Evolutionary conservation across 1,139 yeast genomes (phyloP).

Genomic region (Taphrina deformans): DNA sequence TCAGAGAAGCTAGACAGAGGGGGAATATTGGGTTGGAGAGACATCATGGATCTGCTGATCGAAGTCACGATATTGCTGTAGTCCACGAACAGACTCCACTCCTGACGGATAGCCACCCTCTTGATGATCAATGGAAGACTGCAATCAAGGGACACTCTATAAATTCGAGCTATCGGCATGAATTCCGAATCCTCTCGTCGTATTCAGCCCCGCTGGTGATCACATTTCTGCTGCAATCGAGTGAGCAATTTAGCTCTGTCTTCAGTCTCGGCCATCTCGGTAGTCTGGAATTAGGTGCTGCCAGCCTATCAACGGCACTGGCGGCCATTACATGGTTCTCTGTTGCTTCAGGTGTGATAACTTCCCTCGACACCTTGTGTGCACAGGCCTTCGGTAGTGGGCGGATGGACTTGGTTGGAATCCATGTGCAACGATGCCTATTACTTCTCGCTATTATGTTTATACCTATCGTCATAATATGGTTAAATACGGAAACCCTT

Average conservation of each 20-base stretch:
- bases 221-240: constrained; percentile 77
- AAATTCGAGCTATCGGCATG: constrained; percentile 45
- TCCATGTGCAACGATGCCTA: constrained; percentile 57
- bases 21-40: neutral
- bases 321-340: constrained; percentile 77
- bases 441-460: constrained; percentile 42
- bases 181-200: constrained; percentile 47
- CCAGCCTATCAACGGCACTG: constrained; percentile 84
- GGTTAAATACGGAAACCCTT: constrained; percentile 55
- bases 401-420: constrained; percentile 56
- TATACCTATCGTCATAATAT: constrained; percentile 53
- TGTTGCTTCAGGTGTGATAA: constrained; percentile 81
- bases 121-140: constrained; percentile 5
- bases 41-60: neutral
- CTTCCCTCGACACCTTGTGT: constrained; percentile 82
- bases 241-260: constrained; percentile 79
- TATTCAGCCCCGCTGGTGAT: constrained; percentile 65
- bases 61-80: neutral
- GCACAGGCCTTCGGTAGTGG: constrained; percentile 62
- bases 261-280: constrained; percentile 84
- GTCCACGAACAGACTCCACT: neutral
- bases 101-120: neutral
- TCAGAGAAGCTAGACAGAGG: constrained; percentile 12
- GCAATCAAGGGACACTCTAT: constrained; percentile 19
- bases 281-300: constrained; percentile 70